These are phyloP conservation scores for Hypholoma sublateritium DNA, from an alignment of 768 basidiomycete species.

Conservation along the genomic window DNA sequence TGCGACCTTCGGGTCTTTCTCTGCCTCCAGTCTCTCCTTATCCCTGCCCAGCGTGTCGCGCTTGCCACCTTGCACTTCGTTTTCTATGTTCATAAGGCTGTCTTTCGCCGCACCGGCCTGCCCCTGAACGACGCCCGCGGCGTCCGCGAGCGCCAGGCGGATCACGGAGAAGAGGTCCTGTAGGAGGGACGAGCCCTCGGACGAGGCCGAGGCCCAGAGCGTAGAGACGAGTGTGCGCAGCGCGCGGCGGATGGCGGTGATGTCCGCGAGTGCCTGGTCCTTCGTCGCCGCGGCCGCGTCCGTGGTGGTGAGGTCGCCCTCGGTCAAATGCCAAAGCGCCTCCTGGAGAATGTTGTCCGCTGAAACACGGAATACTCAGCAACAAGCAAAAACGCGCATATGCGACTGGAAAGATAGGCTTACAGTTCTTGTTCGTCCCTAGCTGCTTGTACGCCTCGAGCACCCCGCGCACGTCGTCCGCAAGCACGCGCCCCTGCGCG, in stretches of 20 bases:
- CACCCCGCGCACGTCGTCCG: constrained; percentile 47
- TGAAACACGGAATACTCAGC: constrained; percentile 20
- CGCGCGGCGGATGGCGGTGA: constrained; percentile 46
- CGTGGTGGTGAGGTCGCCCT: constrained; percentile 48
- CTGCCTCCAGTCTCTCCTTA: constrained; percentile 46
- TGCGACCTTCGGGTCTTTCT: constrained; percentile 48
- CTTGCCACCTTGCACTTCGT: constrained; percentile 59
- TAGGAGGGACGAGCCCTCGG: constrained; percentile 54
- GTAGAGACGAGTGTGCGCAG: constrained; percentile 51
- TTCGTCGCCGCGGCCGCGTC: constrained; percentile 34
- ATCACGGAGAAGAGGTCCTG: constrained; percentile 65
- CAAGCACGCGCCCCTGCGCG: constrained; percentile 52
- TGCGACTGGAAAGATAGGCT: neutral
- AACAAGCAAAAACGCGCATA: neutral
- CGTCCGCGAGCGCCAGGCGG: constrained; percentile 65
- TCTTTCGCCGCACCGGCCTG: constrained; percentile 53
- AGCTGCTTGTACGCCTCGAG: constrained; percentile 60
- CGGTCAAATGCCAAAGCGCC: constrained; percentile 61
- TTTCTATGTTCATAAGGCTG: constrained; percentile 52
- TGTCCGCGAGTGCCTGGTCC: constrained; percentile 49
- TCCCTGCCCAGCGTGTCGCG: constrained; percentile 57
- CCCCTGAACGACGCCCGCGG: constrained; percentile 56
- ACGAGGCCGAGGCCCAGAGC: constrained; percentile 51
- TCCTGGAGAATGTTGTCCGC: constrained; percentile 67
- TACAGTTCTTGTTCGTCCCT: constrained; percentile 58